A percentile compares a stretch with the other conserved stretches of the same genome.
These are phyloP conservation scores for Podospora pseudocomata DNA, from an alignment of 495 filamentous ascomycete species.

Conservation along the genomic window DNA sequence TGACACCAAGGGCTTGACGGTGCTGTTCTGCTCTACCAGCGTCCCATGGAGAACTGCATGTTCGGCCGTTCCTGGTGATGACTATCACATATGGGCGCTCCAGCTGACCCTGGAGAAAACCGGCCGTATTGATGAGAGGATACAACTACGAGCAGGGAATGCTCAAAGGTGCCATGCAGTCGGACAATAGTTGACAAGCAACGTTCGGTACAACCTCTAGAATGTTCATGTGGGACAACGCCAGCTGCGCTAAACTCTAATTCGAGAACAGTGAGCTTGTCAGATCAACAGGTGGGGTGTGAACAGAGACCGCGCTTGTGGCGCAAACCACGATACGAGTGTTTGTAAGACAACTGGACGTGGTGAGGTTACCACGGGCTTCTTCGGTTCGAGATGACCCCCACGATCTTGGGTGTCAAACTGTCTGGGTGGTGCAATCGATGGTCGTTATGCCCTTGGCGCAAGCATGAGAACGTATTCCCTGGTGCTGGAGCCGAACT, in stretches of 20 bases:
- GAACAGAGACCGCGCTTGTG: background rate
- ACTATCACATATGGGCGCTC: background rate
- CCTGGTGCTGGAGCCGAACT: constrained; percentile 80
- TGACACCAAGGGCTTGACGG: background rate
- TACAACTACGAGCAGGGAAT: background rate
- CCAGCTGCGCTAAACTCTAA: background rate
- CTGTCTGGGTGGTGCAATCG: no score
- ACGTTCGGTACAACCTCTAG: background rate
- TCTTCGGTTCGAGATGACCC: constrained; percentile 9
- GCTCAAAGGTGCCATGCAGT: background rate
- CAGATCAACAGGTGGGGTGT: background rate
- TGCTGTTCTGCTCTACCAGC: background rate
- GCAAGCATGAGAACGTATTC: constrained; percentile 82
- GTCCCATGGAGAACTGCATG: background rate
- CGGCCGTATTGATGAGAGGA: background rate
- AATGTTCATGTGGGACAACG: background rate
- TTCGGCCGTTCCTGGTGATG: constrained; percentile 2
- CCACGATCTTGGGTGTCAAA: background rate
- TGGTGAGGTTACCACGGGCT: constrained; percentile 3
- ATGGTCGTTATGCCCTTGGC: constrained; percentile 27
- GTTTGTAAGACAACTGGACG: background rate
- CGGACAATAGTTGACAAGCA: background rate
- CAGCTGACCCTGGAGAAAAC: background rate
- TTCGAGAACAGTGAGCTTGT: background rate
- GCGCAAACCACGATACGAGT: constrained; percentile 5